Percentiles rank a stretch among this genome's conserved stretches.
phyloP scores from a whole-genome alignment of 202 grass and related monocot species.

The Zoysia matrella region DNA sequence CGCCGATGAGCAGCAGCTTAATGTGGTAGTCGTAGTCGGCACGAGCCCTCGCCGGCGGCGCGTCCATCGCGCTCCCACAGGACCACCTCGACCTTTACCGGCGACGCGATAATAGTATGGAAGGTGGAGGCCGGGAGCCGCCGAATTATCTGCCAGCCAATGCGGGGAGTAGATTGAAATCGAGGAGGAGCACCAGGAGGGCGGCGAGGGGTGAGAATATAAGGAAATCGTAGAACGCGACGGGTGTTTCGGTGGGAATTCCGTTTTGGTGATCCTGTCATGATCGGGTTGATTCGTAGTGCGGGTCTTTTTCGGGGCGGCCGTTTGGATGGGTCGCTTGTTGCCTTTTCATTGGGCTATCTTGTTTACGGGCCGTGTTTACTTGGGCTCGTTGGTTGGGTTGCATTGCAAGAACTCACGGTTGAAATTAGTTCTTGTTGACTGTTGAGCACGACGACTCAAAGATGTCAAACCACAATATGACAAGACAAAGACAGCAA shows the following conservation, averaged over 20 bases:
- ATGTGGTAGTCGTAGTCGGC: too few relatives aligned
- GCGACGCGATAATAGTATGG: too few relatives aligned
- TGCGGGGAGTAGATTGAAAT: not conserved
- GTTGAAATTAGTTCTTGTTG: too few relatives aligned
- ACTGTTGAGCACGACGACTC: too few relatives aligned
- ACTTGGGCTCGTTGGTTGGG: not conserved
- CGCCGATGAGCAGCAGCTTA: too few relatives aligned
- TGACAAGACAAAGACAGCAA: too few relatives aligned
- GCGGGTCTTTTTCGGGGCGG: not conserved
- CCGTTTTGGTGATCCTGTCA: not conserved
- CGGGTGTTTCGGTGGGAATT: not conserved
- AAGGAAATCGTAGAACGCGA: not conserved
- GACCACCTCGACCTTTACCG: too few relatives aligned
- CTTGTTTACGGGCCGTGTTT: not conserved
- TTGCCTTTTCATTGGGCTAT: not conserved
- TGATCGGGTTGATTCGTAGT: not conserved
- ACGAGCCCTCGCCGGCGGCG: too few relatives aligned
- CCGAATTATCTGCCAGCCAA: too few relatives aligned
- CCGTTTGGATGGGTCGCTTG: not conserved
- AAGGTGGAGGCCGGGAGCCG: too few relatives aligned
- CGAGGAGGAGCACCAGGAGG: not conserved
- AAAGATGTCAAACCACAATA: too few relatives aligned
- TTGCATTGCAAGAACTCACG: not conserved
- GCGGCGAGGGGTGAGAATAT: not conserved
- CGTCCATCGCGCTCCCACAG: too few relatives aligned